These are phyloP conservation scores for Amaranthus palmeri DNA, from an alignment of 148 eudicot species.

Conservation along the genomic window DNA sequence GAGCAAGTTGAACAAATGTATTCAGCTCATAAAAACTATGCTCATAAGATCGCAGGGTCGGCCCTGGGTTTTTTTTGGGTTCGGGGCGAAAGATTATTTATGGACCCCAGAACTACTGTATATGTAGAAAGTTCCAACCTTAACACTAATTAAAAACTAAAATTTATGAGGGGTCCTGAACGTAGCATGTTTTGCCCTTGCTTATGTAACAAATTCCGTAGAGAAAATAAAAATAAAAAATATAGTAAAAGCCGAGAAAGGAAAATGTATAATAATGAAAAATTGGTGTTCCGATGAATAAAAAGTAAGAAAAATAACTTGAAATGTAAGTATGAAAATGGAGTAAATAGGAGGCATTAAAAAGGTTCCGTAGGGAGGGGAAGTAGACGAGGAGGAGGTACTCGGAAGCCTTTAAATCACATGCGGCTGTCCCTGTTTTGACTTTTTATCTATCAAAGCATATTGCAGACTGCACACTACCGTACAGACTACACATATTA, in stretches of 20 bases:
- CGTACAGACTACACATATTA: not conserved
- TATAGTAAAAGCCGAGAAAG: too few relatives aligned
- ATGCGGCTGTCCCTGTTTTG: conserved; percentile 27
- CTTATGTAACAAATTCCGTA: not conserved
- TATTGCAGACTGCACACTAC: not conserved
- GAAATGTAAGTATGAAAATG: conserved; percentile 22
- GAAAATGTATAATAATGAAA: not conserved
- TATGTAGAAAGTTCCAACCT: too few relatives aligned
- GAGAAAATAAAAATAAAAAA: too few relatives aligned
- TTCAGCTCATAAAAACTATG: too few relatives aligned
- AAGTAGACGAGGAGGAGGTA: not conserved
- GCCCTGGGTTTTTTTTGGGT: too few relatives aligned
- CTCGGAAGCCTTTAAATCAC: conserved; percentile 23
- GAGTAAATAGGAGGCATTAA: conserved; percentile 15
- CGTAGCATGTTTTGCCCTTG: not conserved
- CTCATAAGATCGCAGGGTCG: too few relatives aligned
- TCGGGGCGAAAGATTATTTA: too few relatives aligned
- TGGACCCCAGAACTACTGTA: too few relatives aligned
- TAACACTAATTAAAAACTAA: too few relatives aligned
- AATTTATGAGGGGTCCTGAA: too few relatives aligned
- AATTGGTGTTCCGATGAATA: not conserved
- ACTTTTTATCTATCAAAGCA: not conserved
- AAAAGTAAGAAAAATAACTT: conserved; percentile 18
- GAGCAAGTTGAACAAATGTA: too few relatives aligned
- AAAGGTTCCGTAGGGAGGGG: conserved; percentile 18